These are phyloP conservation scores for Erodium chrysanthum DNA, from an alignment of 441 rosid genomes.

Conservation along the genomic window DNA sequence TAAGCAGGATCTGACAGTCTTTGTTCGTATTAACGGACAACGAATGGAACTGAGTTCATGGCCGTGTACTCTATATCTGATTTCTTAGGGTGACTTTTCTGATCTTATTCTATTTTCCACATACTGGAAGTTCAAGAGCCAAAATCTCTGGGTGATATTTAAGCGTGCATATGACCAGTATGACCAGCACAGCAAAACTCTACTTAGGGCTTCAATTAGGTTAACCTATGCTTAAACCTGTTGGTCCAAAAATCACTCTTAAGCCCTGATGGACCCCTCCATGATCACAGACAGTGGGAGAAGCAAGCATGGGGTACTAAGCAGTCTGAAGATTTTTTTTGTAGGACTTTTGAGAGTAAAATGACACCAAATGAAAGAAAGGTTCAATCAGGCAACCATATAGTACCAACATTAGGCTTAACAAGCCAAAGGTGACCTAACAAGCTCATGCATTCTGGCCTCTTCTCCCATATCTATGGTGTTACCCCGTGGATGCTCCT, in stretches of 20 bases:
- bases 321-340: not conserved
- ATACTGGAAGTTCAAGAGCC: not conserved
- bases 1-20: not conserved
- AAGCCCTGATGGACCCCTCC: slow-evolving; percentile 1
- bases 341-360: not conserved
- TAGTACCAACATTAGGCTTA: slow-evolving; percentile 4
- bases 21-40: not conserved
- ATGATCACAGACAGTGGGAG: not conserved
- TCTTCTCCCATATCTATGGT: not conserved
- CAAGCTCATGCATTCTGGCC: not conserved
- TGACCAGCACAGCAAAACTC: not conserved
- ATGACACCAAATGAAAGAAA: not conserved
- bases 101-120: not conserved
- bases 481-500: not conserved
- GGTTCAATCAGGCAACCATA: not conserved
- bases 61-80: not conserved
- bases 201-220: not conserved
- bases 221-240: not conserved
- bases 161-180: not conserved
- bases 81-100: not conserved
- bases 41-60: not conserved
- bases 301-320: not conserved
- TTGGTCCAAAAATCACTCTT: not conserved
- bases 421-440: not conserved
- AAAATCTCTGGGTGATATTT: not conserved